phyloP scores from a whole-genome alignment of 2,329 filamentous ascomycete genomes.

The Ceratocystis huliohia region DNA sequence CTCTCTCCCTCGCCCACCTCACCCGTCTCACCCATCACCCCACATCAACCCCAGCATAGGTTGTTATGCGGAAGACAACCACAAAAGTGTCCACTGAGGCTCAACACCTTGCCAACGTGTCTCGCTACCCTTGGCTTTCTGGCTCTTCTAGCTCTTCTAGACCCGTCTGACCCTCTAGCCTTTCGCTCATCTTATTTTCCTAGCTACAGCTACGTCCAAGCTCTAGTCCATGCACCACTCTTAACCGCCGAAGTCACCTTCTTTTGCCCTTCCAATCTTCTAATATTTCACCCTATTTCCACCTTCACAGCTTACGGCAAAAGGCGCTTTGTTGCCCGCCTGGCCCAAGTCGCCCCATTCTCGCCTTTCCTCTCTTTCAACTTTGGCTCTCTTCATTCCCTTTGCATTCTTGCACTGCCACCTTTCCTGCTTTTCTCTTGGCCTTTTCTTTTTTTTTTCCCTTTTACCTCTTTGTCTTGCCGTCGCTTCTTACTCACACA shows the following conservation, averaged over 20 bases:
- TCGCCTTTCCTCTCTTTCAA: neutral
- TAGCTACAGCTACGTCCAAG: slow-evolving; percentile 6
- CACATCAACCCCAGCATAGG: neutral
- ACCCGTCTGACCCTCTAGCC: neutral
- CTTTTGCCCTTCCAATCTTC: neutral
- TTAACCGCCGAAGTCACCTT: slow-evolving; percentile 5
- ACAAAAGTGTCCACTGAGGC: neutral
- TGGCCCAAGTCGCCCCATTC: slow-evolving; percentile 1
- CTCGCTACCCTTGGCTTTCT: neutral
- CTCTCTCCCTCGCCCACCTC: neutral
- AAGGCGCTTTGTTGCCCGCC: neutral
- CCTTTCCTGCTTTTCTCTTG: neutral
- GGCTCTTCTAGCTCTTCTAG: neutral
- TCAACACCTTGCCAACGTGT: neutral
- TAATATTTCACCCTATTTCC: too few relatives aligned
- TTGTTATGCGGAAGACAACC: too few relatives aligned
- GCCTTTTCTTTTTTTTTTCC: neutral
- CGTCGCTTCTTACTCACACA: too few relatives aligned
- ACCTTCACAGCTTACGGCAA: slow-evolving; percentile 4
- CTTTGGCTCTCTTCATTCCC: neutral
- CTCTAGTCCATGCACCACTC: neutral
- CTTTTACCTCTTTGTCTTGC: too few relatives aligned
- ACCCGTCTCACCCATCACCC: neutral
- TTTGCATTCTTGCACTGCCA: slow-evolving; percentile 7
- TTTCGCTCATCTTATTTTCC: neutral